Evolutionary conservation across 2,329 filamentous ascomycete genomes (phyloP).

Genomic region (Chaetomiaceae sp.): DNA sequence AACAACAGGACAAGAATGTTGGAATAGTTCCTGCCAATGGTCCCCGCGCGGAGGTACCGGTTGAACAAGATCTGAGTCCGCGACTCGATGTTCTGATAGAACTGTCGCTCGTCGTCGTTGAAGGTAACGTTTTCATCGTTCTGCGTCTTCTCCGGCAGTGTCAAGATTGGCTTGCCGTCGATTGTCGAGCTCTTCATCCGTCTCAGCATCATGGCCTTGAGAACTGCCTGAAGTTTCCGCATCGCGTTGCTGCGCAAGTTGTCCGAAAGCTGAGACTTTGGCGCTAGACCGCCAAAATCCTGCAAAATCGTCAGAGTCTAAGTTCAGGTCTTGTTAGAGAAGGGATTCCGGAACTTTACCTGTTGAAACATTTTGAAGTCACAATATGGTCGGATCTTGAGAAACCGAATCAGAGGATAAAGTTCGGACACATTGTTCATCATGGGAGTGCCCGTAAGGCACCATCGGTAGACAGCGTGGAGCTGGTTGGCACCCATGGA

Average conservation of each 20-base stretch:
- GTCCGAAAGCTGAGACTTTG: conserved; percentile 33
- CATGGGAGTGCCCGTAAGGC: conserved; percentile 78
- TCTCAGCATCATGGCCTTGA: conserved; percentile 75
- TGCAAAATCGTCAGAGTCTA: conserved; percentile 22
- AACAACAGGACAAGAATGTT: conserved; percentile 74
- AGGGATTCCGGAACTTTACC: conserved; percentile 36
- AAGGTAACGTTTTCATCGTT: conserved; percentile 59
- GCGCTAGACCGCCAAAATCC: conserved; percentile 35
- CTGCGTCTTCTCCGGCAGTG: conserved; percentile 59
- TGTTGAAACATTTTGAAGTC: conserved; percentile 54
- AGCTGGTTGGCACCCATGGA: conserved; percentile 56
- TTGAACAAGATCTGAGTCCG: conserved; percentile 67
- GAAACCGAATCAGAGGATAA: conserved; percentile 69
- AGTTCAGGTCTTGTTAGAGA: background rate
- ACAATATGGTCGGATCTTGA: conserved; percentile 70
- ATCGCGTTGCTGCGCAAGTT: conserved; percentile 56
- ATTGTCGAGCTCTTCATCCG: conserved; percentile 74
- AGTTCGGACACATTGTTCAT: conserved; percentile 80
- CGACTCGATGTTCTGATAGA: conserved; percentile 62
- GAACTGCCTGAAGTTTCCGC: conserved; percentile 63
- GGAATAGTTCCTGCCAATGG: conserved; percentile 67
- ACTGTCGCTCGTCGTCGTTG: conserved; percentile 54
- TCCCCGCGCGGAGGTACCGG: conserved; percentile 64
- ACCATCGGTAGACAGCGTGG: conserved; percentile 59
- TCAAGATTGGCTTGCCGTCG: conserved; percentile 70